Percentiles rank a stretch among this genome's conserved stretches.
Evolutionary conservation across 352 stramenopile species (phyloP).

Genomic region (Globisporangium parvum): DNA sequence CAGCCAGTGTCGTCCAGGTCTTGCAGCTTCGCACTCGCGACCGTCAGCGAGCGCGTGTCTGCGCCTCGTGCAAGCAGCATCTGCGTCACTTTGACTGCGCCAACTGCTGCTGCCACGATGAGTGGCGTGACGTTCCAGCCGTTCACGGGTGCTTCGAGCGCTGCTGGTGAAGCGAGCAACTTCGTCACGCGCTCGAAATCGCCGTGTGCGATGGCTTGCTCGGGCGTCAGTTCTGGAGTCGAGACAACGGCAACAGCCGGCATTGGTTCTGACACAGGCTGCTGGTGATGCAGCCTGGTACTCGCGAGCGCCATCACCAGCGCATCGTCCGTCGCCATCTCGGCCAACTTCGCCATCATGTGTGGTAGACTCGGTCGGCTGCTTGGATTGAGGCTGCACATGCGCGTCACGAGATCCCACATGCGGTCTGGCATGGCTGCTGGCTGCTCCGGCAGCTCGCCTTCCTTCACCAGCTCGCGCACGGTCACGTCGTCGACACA

Average conservation of each 20-base stretch:
- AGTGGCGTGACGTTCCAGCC: background rate
- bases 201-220: background rate
- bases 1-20: background rate
- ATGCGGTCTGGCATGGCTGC: background rate
- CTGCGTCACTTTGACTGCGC: background rate
- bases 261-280: too few species aligned
- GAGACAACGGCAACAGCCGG: background rate
- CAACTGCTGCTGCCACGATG: background rate
- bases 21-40: background rate
- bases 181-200: background rate
- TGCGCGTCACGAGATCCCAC: constrained; percentile 1
- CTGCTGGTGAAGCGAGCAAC: background rate
- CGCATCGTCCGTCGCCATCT: background rate
- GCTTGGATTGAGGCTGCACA: background rate
- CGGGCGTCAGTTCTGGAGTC: background rate
- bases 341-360: background rate
- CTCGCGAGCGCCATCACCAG: background rate
- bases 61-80: background rate
- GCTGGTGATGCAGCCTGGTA: background rate
- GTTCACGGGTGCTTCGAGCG: background rate
- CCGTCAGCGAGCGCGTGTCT: background rate
- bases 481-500: background rate
- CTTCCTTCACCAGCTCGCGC: background rate
- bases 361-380: background rate
- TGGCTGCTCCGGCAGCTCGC: background rate